Base-by-base conservation (phyloP, 2,329 filamentous ascomycete genomes). In the Piedraia hortae region DNA sequence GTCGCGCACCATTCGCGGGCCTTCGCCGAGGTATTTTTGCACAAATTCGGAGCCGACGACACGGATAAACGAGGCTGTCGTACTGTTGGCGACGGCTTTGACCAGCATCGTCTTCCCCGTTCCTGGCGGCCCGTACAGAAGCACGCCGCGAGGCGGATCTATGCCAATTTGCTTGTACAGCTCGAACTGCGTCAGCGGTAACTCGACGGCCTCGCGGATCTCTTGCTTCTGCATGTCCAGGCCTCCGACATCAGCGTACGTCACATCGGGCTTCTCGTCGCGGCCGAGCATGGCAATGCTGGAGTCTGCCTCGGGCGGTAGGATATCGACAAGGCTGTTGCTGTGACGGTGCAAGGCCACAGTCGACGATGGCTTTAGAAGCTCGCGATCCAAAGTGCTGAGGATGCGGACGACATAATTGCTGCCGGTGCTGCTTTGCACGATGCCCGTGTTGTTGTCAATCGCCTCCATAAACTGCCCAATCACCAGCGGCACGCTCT, bases 401-500 rank as follows among this genome's bases (percentile, higher is more conserved):
- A 97, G 68, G 38, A 97, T 91, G 29, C 85, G 77, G 37, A 97
- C 85, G 41, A 93, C 85, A 46, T 97, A 97, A 59, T 97, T 97
- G 24, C 80, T 91, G 24, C 85, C 85, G 15, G 85, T 97, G 31
- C 78, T 91, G 21, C 82, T 93, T 49, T 97, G 85, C 30, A 97
- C 85, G 35, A 97, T 97, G 26, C 85, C 85, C 32, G 85, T 97
- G 50, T 91, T 97, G 52, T 97, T 85, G 47, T 97, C 85, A 43
- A 97, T 97, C 25, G 85, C 85, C 52, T 97, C 85, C 85, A 97
- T 97, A 45, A 97, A 97, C 51, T 97, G 85, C 28, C 85, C 85
- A 45, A 97, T 97, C 31, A 97, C 85, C 30, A 97, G 54, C 13
- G 85, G 85, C 24, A 97, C 85, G 47, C 78, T 91, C 54, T 97